phyloP scores from a whole-genome alignment of 148 eudicot genomes.

The Agrostemma githago region DNA sequence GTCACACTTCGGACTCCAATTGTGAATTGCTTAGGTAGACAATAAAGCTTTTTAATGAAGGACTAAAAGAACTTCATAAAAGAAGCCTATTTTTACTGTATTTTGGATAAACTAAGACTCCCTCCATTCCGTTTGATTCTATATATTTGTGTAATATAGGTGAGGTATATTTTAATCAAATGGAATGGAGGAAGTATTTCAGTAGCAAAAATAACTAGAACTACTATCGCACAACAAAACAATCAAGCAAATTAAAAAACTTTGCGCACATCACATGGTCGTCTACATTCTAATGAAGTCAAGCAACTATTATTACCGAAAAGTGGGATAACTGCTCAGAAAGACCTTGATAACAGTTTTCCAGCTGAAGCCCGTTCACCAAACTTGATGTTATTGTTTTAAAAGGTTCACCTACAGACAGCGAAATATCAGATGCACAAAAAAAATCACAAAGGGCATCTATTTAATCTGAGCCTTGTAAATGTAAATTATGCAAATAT shows the following conservation, averaged over 20 bases:
- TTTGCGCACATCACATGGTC: background rate
- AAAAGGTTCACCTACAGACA: conserved; percentile 21
- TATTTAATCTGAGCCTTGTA: background rate
- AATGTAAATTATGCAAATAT: background rate
- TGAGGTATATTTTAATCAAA: no score
- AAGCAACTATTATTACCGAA: conserved; percentile 22
- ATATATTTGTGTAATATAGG: no score
- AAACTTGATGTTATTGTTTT: conserved; percentile 9
- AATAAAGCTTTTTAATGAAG: background rate
- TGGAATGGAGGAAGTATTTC: background rate
- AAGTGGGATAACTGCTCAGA: conserved; percentile 27
- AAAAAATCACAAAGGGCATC: background rate
- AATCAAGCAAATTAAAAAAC: background rate
- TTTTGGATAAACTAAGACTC: background rate
- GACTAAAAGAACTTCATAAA: background rate
- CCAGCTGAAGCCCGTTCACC: conserved; percentile 11
- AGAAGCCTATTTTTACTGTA: background rate
- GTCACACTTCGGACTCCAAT: background rate
- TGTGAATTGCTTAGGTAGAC: background rate
- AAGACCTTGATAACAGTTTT: conserved; percentile 25
- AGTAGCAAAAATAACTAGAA: background rate
- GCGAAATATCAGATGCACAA: background rate
- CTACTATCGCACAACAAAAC: conserved; percentile 8
- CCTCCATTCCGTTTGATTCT: no score
- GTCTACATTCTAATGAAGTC: background rate